Evolutionary conservation across 2,329 filamentous ascomycete genomes (phyloP).

Genomic region (Cytospora piceicola): DNA sequence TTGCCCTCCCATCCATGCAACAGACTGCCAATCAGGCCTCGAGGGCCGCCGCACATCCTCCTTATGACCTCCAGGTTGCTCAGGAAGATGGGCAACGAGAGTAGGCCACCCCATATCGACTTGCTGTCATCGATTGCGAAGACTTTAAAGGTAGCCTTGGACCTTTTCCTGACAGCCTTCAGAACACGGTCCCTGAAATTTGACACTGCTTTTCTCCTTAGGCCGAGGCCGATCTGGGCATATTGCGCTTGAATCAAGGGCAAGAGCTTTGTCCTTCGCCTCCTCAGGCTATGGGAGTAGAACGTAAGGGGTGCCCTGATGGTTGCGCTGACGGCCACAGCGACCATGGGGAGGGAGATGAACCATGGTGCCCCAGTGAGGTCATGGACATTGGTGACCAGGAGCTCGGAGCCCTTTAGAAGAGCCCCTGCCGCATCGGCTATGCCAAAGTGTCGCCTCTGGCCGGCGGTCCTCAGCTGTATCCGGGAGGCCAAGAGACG

Average conservation of each 20-base stretch:
- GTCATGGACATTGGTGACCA: constrained; percentile 50
- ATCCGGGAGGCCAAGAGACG: background rate
- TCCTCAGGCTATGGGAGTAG: constrained; percentile 42
- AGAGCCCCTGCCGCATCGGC: constrained; percentile 37
- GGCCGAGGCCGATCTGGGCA: constrained; percentile 34
- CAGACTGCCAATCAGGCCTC: constrained; percentile 42
- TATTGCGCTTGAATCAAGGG: constrained; percentile 43
- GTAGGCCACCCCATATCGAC: constrained; percentile 41
- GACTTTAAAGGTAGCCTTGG: constrained; percentile 23
- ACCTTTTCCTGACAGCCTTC: constrained; percentile 35
- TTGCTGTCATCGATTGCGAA: constrained; percentile 21
- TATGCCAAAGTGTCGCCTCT: constrained; percentile 40
- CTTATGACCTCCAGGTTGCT: constrained; percentile 55
- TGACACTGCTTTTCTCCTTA: constrained; percentile 30
- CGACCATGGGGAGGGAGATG: constrained; percentile 56
- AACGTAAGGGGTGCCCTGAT: constrained; percentile 52
- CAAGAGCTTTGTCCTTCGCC: constrained; percentile 37
- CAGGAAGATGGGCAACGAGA: constrained; percentile 54
- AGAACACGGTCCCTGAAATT: constrained; percentile 35
- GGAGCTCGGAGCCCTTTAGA: constrained; percentile 46
- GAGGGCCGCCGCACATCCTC: constrained; percentile 48
- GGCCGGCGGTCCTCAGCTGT: constrained; percentile 8
- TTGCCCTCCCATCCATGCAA: constrained; percentile 33
- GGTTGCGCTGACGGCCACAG: constrained; percentile 49
- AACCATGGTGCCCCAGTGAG: constrained; percentile 55